phyloP scores from a whole-genome alignment of 139 green algal genomes.

The Chlorella ohadii region DNA sequence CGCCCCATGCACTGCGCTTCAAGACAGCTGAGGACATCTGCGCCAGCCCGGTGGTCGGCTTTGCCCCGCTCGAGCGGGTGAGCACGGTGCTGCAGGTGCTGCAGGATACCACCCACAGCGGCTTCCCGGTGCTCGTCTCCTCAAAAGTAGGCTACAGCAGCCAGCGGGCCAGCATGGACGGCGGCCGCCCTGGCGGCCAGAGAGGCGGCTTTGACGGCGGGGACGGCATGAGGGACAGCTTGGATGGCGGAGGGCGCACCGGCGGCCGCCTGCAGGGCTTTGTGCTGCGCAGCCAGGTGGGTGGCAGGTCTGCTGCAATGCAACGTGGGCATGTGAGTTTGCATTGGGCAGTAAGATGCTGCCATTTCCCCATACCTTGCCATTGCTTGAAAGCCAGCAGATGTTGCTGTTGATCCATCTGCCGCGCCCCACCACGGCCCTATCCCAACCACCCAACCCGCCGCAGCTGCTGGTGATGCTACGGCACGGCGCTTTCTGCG shows the following conservation, averaged over 20 bases:
- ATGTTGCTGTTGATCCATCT: too few relatives aligned
- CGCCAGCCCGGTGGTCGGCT: slow-evolving; percentile 69
- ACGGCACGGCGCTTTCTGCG: slow-evolving; percentile 47
- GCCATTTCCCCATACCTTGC: too few relatives aligned
- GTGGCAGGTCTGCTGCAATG: too few relatives aligned
- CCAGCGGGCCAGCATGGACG: not conserved
- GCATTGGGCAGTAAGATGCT: too few relatives aligned
- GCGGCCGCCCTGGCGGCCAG: not conserved
- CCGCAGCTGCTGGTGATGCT: slow-evolving; percentile 24
- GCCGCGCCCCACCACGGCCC: too few relatives aligned
- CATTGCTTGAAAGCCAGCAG: too few relatives aligned
- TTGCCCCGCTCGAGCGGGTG: slow-evolving; percentile 69
- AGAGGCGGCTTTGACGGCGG: not conserved
- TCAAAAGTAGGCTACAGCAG: slow-evolving; percentile 1
- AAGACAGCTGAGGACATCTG: slow-evolving; percentile 70
- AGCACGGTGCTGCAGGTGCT: slow-evolving; percentile 72
- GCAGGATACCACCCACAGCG: slow-evolving; percentile 80
- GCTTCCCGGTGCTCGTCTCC: slow-evolving; percentile 83
- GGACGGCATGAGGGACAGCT: not conserved
- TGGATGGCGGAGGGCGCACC: not conserved
- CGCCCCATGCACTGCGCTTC: slow-evolving; percentile 70
- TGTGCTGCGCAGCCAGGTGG: slow-evolving; percentile 86
- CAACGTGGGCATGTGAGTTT: too few relatives aligned
- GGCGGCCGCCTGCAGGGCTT: slow-evolving; percentile 77
- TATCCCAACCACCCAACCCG: not conserved